Percentiles rank a stretch among this genome's conserved stretches.
Conservation (phyloP, 371 early-diverging fungal species). For the Dinochytrium kinnereticum region DNA sequence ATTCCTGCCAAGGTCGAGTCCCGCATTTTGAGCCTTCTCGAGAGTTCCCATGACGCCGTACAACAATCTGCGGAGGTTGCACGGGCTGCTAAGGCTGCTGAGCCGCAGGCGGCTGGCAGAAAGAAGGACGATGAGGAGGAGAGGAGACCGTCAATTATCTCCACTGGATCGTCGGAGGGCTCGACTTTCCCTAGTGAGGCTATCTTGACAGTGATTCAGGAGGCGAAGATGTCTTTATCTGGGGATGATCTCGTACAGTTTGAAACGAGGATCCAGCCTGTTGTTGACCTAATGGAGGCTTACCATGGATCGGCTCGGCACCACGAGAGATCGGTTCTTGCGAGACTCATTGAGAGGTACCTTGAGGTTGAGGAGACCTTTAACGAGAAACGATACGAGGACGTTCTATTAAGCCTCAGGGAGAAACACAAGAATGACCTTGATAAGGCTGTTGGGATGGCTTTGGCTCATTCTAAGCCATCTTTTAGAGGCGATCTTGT, state of each 20-base stretch:
- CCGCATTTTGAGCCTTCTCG: constrained; percentile 40
- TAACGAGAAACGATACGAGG: constrained; percentile 80
- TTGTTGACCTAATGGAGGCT: constrained; percentile 68
- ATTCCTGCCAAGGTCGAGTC: constrained; percentile 79
- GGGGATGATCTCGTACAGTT: constrained; percentile 57
- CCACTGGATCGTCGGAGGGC: constrained; percentile 31
- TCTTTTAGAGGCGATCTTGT: constrained; percentile 79
- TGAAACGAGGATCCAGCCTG: constrained; percentile 66
- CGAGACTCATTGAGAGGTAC: constrained; percentile 80
- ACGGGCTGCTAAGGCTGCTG: neutral
- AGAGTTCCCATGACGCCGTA: constrained; percentile 18
- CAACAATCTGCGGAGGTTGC: constrained; percentile 6
- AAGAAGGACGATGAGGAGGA: neutral
- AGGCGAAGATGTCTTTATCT: constrained; percentile 45
- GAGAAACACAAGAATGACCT: constrained; percentile 84
- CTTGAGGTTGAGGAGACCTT: constrained; percentile 86
- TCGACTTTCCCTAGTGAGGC: constrained; percentile 75
- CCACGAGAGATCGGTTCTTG: constrained; percentile 74
- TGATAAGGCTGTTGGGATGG: constrained; percentile 74
- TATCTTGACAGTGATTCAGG: constrained; percentile 72
- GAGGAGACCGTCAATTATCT: constrained; percentile 12
- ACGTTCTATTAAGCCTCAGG: constrained; percentile 81
- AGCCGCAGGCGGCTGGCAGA: neutral
- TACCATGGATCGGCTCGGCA: constrained; percentile 65
- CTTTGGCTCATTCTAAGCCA: constrained; percentile 85